Evolutionary conservation across 768 basidiomycete species (phyloP).

Genomic region (Leccinellum luteum): DNA sequence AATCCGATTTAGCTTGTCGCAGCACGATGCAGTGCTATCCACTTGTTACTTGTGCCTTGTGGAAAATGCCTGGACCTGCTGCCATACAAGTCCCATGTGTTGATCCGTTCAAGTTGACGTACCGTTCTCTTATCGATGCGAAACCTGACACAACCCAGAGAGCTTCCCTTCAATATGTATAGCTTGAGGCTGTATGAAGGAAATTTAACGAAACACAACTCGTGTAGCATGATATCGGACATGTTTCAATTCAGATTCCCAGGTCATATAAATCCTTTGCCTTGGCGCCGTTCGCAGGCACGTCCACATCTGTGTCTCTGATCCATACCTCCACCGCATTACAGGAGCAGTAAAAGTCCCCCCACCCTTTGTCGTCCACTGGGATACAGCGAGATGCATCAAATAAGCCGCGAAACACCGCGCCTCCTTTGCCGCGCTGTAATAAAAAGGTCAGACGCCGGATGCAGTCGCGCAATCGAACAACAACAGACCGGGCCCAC

Average conservation of each 20-base stretch:
- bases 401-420: slow-evolving; percentile 49
- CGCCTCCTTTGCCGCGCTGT: slow-evolving; percentile 32
- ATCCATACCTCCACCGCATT: slow-evolving; percentile 63
- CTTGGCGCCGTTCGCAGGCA: background rate
- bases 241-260: background rate
- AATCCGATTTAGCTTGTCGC: too few species aligned
- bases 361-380: slow-evolving; percentile 61
- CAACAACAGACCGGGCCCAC: slow-evolving; percentile 53
- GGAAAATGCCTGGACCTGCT: background rate
- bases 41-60: background rate
- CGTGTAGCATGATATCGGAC: too few species aligned
- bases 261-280: background rate
- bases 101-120: too few species aligned
- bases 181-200: too few species aligned
- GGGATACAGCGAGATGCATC: slow-evolving; percentile 40
- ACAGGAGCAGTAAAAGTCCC: slow-evolving; percentile 56
- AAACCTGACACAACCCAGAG: too few species aligned
- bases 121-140: too few species aligned
- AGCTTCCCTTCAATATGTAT: too few species aligned
- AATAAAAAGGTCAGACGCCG: slow-evolving; percentile 5
- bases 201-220: too few species aligned
- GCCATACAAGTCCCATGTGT: background rate
- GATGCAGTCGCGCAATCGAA: slow-evolving; percentile 3
- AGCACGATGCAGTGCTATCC: background rate
- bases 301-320: background rate